Conservation (phyloP, 2,329 filamentous ascomycete species). For the Rhytidhysteron rufulum region DNA sequence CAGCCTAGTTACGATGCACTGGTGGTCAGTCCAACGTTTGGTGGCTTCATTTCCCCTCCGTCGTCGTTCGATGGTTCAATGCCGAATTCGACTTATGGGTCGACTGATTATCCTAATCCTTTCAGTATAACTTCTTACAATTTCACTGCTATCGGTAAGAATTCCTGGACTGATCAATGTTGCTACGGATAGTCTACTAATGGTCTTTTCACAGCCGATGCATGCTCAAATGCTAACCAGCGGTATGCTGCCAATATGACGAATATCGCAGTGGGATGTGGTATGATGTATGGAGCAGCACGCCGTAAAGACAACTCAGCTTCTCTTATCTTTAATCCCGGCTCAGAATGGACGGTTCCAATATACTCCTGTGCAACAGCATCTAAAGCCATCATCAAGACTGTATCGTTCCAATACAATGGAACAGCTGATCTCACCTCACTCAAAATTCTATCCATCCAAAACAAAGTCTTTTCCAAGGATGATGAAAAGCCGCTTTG, state of each 20-base stretch:
- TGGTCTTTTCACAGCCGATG: conserved; percentile 22
- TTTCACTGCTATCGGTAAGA: no score
- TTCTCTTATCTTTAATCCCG: conserved; percentile 37
- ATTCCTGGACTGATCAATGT: no score
- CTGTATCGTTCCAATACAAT: conserved; percentile 41
- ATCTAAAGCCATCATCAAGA: conserved; percentile 44
- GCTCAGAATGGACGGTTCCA: conserved; percentile 41
- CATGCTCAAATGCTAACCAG: conserved; percentile 19
- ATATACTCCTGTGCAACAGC: conserved; percentile 45
- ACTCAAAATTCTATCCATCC: conserved; percentile 32
- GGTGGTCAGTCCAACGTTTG: no score
- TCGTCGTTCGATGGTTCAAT: no score
- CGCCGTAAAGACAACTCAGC: conserved; percentile 31
- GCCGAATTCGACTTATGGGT: no score
- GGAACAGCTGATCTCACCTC: conserved; percentile 34
- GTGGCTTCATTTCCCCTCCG: no score
- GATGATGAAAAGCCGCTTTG: conserved; percentile 31
- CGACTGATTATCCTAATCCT: no score
- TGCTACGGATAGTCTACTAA: no score
- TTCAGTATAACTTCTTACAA: no score
- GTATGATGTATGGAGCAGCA: conserved; percentile 40
- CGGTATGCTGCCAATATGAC: conserved; percentile 40
- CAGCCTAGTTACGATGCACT: background rate
- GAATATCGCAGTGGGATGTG: conserved; percentile 40
- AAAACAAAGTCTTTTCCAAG: conserved; percentile 34